Evolutionary conservation across 805 yeast genomes (phyloP), one percentile per base, ranked within the genome.

Genomic region (Candida dajiaensis): DNA sequence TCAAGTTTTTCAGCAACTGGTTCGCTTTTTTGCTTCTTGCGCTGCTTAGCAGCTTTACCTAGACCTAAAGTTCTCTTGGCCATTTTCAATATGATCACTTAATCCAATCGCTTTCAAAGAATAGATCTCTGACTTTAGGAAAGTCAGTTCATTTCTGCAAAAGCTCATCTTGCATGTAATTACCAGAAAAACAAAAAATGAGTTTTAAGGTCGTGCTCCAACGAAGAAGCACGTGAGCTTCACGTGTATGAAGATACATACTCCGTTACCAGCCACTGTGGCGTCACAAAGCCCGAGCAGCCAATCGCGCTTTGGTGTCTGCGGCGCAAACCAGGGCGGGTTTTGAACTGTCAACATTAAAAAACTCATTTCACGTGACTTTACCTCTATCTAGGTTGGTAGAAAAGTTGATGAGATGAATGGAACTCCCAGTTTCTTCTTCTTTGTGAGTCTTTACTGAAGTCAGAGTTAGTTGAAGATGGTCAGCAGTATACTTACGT

Each of bases 1-100:
- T 37, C 29, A 6, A 38, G 6, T 4, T 37, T 22, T 10, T 44
- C 36, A n/a, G 42, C 49, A 25, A 47, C 49, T 15, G 49, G 55
- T 57, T 43, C 40, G 5, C 48, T 18, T 33, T 57, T 72, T 64
- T 57, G 67, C 58, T 65, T 71, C 67, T 67, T 73, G 56, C 69
- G 70, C 41, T 66, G 62, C 61, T 80, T 74, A 42, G 81, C 69
- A 40, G 80, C 72, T 49, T 77, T 78, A 4, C 85, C 85, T 45
- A 83, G 61, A 23, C 89, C 89, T 45, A 78, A 61, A 9, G 86
- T 80, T 68, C 89, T 74, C 55, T 83, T 83, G 26, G 76, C 82
- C 83, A 77, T 78, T 9, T 41, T 9, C 25, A 36, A 20, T n/a
- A n/a, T n/a, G n/a, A n/a, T n/a, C n/a, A n/a, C n/a, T n/a, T n/a